Conservation (phyloP, 176 grass and related monocot genomes). For the Triticum aestivum region IWGSC_CS_RefSeq_v2.1 NC_057814.1:103174361-103174860, state of each 20-base stretch:
- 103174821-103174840: conserved; percentile 7
- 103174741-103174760: conserved; percentile 1
- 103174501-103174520: conserved; percentile 83
- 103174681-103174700: not conserved
- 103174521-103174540: conserved; percentile 93
- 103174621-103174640: not conserved
- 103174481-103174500: conserved; percentile 90
- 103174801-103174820: conserved; percentile 18
- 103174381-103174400: conserved; percentile 22
- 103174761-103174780: not conserved
- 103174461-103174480: conserved; percentile 76
- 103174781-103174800: conserved; percentile 4
- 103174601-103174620: conserved; percentile 5
- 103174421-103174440: conserved; percentile 88
- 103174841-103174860: not conserved
- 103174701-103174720: conserved; percentile 5
- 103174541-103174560: conserved; percentile 69
- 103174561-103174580: conserved; percentile 5
- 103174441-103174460: conserved; percentile 96
- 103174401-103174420: conserved; percentile 68
- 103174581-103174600: not conserved
- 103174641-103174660: not conserved
- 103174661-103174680: not conserved
- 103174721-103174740: not conserved
- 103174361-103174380: conserved; percentile 11